Evolutionary conservation across 306 rosid genomes (phyloP).

Genomic region (Clitoria ternatea): DNA sequence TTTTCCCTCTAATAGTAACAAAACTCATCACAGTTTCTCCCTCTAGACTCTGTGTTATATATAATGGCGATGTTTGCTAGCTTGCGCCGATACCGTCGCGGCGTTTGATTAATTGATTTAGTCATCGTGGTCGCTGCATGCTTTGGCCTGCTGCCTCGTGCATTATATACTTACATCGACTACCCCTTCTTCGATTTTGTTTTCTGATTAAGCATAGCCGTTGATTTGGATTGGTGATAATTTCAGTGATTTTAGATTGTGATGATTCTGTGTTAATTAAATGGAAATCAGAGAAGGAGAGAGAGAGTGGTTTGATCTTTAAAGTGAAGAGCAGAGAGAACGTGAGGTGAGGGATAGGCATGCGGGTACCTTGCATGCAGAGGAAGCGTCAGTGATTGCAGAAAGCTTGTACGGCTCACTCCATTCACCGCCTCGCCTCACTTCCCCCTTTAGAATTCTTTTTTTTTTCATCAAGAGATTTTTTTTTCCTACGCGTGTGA

Average conservation of each 20-base stretch:
- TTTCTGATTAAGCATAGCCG: not conserved
- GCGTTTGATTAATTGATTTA: slow-evolving; percentile 16
- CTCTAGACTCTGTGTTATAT: not conserved
- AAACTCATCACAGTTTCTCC: no score
- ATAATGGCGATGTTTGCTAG: slow-evolving; percentile 32
- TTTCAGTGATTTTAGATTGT: not conserved
- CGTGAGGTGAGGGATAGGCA: not conserved
- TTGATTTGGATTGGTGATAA: not conserved
- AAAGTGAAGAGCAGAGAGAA: not conserved
- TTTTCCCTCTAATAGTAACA: not conserved
- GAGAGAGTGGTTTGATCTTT: no score
- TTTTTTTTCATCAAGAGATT: no score
- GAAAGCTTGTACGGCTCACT: not conserved
- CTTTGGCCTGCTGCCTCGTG: slow-evolving; percentile 17
- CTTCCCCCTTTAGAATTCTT: no score
- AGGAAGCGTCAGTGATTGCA: slow-evolving; percentile 30
- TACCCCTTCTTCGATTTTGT: no score
- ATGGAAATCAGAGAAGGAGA: not conserved
- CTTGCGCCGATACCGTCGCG: slow-evolving; percentile 28
- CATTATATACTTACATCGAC: no score
- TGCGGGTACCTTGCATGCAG: slow-evolving; percentile 25
- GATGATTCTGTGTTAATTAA: not conserved
- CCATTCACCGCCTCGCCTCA: not conserved
- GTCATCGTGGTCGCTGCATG: no score
- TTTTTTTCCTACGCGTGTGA: no score